Evolutionary conservation across 768 basidiomycete genomes (phyloP), one percentile per base, ranked within the genome.

Genomic region (Xerocomellus amylosporus): DNA sequence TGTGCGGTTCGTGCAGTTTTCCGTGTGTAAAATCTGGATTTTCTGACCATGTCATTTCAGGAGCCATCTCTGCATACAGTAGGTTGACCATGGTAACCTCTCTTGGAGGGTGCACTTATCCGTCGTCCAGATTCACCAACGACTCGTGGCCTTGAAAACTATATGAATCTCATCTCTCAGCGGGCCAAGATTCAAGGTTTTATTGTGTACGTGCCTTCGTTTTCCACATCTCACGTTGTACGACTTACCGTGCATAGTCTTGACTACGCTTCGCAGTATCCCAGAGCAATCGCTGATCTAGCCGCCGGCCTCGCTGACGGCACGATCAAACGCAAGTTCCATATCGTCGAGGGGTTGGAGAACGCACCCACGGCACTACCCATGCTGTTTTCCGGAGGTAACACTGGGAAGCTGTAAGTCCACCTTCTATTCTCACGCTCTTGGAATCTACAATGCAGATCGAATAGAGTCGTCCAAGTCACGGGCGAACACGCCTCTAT

Each of bases 21-120:
- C 17, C 28, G 9, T 44, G n/a, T 20, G 22, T 42, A 13, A 5
- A 0, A n/a, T 41, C 12, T 26, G 13, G 30, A 42, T 42, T 19
- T 33, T n/a, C 46, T 58, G 46, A 68, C 52, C 5, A 28, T 40
- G 19, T 19, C 40, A 19, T 44, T 55, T 42, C 59, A 89, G 87
- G 89, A 51, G 90, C 89, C 31, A 95, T 97, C 59, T 90, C 93
- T 40, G 80, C 81, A 26, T 95, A 93, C 66, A 91, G 87, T 88
- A 57, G 51, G 84, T 69, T 10, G 40, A 46, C 37, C 22, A n/a
- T 48, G 47, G 24, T n/a, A 2, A 36, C 12, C n/a, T 56, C 19
- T 28, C 7, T 19, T 28, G n/a, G 39, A 39, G 15, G 30, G 26
- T 36, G 12, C 2, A 30, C 24, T 50, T 30, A 55, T 40, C 44